phyloP scores from a whole-genome alignment of 2,329 filamentous ascomycete genomes.

The Zarea fungicola region DNA sequence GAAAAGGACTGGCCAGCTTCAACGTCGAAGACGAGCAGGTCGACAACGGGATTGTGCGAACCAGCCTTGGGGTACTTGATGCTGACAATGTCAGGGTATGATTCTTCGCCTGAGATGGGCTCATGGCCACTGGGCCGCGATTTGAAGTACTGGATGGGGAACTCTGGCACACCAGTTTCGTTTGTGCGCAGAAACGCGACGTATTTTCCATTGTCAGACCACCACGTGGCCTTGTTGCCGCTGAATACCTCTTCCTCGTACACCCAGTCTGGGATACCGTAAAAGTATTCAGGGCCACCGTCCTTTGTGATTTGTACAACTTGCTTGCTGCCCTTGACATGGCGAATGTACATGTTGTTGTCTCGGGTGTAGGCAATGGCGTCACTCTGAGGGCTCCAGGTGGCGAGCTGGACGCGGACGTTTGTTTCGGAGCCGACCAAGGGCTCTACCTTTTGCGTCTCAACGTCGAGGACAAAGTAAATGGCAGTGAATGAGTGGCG shows the following conservation, averaged over 20 bases:
- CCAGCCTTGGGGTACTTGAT: constrained; percentile 99
- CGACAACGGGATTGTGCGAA: constrained; percentile 85
- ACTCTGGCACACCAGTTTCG: constrained; percentile 86
- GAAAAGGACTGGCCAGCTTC: constrained; percentile 71
- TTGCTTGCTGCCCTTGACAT: constrained; percentile 44
- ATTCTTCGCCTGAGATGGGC: constrained; percentile 66
- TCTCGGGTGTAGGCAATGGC: constrained; percentile 82
- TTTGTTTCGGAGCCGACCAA: constrained; percentile 64
- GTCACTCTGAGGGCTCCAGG: constrained; percentile 84
- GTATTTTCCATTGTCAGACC: constrained; percentile 84
- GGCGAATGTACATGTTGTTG: constrained; percentile 85
- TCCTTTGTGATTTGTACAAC: constrained; percentile 76
- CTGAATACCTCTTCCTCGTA: constrained; percentile 68
- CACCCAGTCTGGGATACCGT: constrained; percentile 96
- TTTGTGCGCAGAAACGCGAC: constrained; percentile 91
- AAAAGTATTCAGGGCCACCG: constrained; percentile 84
- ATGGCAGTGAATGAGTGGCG: constrained; percentile 79
- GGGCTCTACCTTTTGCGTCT: constrained; percentile 68
- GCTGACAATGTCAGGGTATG: constrained; percentile 81
- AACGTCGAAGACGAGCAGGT: constrained; percentile 84
- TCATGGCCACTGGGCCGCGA: constrained; percentile 72
- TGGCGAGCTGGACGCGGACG: constrained; percentile 72
- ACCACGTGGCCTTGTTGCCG: constrained; percentile 85
- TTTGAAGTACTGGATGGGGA: constrained; percentile 89
- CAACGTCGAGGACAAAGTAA: constrained; percentile 92